These are phyloP conservation scores for Botrytis fragariae DNA, from an alignment of 2,329 filamentous ascomycete species.

Conservation along the genomic window DNA sequence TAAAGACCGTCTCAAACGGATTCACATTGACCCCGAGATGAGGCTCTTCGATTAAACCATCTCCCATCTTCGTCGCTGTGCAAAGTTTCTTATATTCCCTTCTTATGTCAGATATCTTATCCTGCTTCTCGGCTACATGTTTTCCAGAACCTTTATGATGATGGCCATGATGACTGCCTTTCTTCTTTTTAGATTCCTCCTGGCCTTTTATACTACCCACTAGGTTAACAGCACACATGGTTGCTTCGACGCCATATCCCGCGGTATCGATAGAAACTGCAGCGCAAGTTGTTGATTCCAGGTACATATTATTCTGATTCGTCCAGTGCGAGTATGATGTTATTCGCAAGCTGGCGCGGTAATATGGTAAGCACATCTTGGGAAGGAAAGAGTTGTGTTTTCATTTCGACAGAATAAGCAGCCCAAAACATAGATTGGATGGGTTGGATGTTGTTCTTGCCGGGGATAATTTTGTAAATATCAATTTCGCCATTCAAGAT, in stretches of 20 bases:
- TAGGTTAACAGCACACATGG: slow-evolving; percentile 33
- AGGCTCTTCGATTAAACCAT: slow-evolving; percentile 28
- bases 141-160: not conserved
- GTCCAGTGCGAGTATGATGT: not conserved
- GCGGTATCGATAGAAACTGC: slow-evolving; percentile 29
- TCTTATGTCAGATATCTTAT: not conserved
- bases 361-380: slow-evolving; percentile 22
- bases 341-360: not conserved
- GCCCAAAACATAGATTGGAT: slow-evolving; percentile 38
- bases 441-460: slow-evolving; percentile 31
- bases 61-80: slow-evolving; percentile 22
- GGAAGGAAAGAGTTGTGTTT: slow-evolving; percentile 31
- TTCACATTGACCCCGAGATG: slow-evolving; percentile 35
- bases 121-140: not conserved
- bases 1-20: slow-evolving; percentile 35
- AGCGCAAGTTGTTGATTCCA: slow-evolving; percentile 33
- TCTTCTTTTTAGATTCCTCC: not conserved
- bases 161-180: not conserved
- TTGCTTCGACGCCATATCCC: slow-evolving; percentile 32
- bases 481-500: slow-evolving; percentile 35
- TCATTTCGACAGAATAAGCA: slow-evolving; percentile 29
- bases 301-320: slow-evolving; percentile 12
- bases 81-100: not conserved
- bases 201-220: slow-evolving; percentile 17
- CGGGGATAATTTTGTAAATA: slow-evolving; percentile 24